Evolutionary conservation across 768 basidiomycete species (phyloP).

Genomic region (Calocybe gangraenosa): DNA sequence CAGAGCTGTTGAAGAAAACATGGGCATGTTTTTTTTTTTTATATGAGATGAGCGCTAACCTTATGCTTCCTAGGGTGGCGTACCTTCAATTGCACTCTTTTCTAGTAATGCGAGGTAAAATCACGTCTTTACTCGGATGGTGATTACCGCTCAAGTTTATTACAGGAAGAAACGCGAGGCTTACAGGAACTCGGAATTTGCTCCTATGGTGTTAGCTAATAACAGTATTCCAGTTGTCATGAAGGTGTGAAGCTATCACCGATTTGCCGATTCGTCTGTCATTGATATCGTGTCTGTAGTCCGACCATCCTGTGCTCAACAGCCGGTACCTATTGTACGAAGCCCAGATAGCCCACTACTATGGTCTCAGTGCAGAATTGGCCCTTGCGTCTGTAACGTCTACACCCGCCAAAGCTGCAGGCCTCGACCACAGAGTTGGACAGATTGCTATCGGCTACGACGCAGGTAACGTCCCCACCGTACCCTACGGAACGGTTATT

Average conservation of each 20-base stretch:
- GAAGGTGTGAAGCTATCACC: slow-evolving; percentile 43
- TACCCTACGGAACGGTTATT: not conserved
- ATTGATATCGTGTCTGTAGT: slow-evolving; percentile 24
- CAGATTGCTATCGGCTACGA: slow-evolving; percentile 46
- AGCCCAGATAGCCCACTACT: slow-evolving; percentile 66
- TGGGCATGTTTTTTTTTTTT: slow-evolving; percentile 40
- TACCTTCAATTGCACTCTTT: slow-evolving; percentile 72
- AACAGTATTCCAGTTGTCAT: slow-evolving; percentile 64
- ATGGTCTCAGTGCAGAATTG: slow-evolving; percentile 53
- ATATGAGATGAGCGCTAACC: slow-evolving; percentile 5
- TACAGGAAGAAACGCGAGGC: slow-evolving; percentile 45
- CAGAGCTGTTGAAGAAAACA: slow-evolving; percentile 64
- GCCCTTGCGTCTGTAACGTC: slow-evolving; percentile 63
- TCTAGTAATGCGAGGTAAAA: slow-evolving; percentile 51
- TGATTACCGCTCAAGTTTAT: not conserved
- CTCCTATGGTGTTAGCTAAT: slow-evolving; percentile 65
- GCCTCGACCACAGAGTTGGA: slow-evolving; percentile 67
- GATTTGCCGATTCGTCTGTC: not conserved
- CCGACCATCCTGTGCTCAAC: slow-evolving; percentile 54
- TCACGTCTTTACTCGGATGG: not conserved
- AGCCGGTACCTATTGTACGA: slow-evolving; percentile 67
- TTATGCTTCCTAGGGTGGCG: slow-evolving; percentile 27
- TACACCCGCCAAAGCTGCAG: slow-evolving; percentile 58
- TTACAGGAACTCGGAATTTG: slow-evolving; percentile 71
- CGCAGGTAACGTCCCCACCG: slow-evolving; percentile 11